Conservation (phyloP, 768 basidiomycete genomes). For the Lactarius akahatsu region DNA sequence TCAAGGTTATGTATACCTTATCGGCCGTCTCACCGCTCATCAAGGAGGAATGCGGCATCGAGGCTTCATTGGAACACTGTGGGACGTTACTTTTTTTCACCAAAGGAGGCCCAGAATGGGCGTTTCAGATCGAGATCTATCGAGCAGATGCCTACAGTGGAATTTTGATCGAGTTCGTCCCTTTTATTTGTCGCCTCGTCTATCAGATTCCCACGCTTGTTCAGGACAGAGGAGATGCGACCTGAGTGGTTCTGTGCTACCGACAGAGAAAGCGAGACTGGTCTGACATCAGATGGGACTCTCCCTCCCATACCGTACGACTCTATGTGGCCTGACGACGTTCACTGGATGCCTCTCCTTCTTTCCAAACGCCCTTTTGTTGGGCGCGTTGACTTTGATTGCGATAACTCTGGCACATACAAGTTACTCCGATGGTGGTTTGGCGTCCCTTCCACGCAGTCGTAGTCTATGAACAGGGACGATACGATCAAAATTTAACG, state of each 20-base stretch:
- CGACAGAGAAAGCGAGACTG: slow-evolving; percentile 11
- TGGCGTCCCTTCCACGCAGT: slow-evolving; percentile 20
- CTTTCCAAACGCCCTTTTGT: slow-evolving; percentile 43
- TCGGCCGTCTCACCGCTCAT: neutral
- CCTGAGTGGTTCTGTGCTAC: slow-evolving; percentile 71
- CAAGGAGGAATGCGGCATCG: slow-evolving; percentile 84
- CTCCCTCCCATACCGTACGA: slow-evolving; percentile 57
- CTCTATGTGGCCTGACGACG: slow-evolving; percentile 62
- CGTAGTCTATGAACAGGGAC: neutral
- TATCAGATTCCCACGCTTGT: neutral
- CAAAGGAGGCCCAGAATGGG: slow-evolving; percentile 49
- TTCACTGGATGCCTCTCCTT: slow-evolving; percentile 67
- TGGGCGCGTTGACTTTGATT: slow-evolving; percentile 49
- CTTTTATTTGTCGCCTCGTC: slow-evolving; percentile 3
- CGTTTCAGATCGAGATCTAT: slow-evolving; percentile 74
- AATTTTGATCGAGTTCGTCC: slow-evolving; percentile 60
- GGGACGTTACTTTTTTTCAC: slow-evolving; percentile 66
- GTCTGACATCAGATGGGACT: neutral
- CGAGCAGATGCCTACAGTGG: slow-evolving; percentile 62
- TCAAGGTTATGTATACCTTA: too few species aligned
- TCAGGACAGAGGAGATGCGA: slow-evolving; percentile 84
- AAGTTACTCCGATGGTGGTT: slow-evolving; percentile 29
- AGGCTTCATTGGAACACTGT: slow-evolving; percentile 57
- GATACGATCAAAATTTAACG: neutral
- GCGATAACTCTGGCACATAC: slow-evolving; percentile 16